Evolutionary conservation across 768 basidiomycete species (phyloP).

Genomic region (Xerocomellus dryophilus): DNA sequence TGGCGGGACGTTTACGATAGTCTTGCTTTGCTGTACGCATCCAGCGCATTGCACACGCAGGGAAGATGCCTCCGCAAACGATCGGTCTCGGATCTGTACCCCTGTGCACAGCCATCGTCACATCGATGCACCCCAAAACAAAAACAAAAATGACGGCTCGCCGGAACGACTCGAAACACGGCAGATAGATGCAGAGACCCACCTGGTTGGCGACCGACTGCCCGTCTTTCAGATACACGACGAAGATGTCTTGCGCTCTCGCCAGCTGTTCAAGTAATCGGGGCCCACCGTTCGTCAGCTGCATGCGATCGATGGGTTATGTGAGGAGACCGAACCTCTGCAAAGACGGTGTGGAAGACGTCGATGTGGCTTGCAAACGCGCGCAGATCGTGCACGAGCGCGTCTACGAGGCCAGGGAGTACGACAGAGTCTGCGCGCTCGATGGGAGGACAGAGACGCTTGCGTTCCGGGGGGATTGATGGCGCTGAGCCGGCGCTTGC

Average conservation of each 20-base stretch:
- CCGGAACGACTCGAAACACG: neutral
- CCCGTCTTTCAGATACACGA: constrained; percentile 22
- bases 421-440: neutral
- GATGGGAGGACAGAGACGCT: neutral
- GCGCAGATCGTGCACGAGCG: constrained; percentile 10
- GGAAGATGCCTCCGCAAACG: constrained; percentile 18
- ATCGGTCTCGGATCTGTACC: constrained; percentile 17
- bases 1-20: neutral
- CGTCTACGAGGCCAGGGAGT: neutral
- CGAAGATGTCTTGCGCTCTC: constrained; percentile 16
- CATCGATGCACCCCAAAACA: neutral
- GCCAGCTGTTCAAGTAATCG: constrained; percentile 9
- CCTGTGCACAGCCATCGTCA: neutral
- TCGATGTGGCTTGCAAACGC: constrained; percentile 5
- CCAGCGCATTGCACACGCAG: constrained; percentile 12
- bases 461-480: neutral
- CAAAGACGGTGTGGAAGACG: constrained; percentile 10
- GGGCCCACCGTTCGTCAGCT: too few relatives aligned
- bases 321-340: constrained; percentile 8
- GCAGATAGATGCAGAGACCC: neutral
- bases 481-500: neutral
- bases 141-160: neutral
- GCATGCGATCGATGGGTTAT: too few relatives aligned
- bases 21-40: constrained; percentile 20
- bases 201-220: constrained; percentile 13